Evolutionary conservation across 139 green algal genomes (phyloP).

Genomic region (Chlorella sp.): DNA sequence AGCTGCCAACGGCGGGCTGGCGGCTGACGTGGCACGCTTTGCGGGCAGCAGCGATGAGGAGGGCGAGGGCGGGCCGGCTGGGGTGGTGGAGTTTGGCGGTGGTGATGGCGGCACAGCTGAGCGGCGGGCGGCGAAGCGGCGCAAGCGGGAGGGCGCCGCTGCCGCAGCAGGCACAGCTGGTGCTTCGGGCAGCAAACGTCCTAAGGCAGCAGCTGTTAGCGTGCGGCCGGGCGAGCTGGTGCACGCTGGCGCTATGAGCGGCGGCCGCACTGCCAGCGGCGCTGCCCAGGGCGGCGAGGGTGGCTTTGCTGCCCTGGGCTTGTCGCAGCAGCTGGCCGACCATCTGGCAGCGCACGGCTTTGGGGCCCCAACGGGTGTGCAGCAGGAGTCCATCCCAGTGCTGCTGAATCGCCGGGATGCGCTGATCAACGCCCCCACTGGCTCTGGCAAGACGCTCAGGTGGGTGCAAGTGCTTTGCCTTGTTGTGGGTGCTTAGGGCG

Average conservation of each 20-base stretch:
- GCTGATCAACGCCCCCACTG: slow-evolving; percentile 79
- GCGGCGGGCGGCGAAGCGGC: neutral
- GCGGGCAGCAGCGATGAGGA: slow-evolving; percentile 28
- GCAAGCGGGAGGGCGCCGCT: neutral
- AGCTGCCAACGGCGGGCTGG: neutral
- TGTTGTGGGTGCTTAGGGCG: neutral
- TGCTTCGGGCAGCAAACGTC: neutral
- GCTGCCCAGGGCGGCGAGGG: neutral
- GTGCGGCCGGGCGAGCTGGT: slow-evolving; percentile 33
- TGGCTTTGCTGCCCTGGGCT: slow-evolving; percentile 36
- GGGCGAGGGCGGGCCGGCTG: neutral
- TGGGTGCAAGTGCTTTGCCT: too few species aligned
- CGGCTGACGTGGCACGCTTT: slow-evolving; percentile 7
- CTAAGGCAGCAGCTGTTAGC: neutral
- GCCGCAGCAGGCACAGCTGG: neutral
- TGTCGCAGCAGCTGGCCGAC: slow-evolving; percentile 20
- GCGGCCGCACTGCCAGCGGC: neutral
- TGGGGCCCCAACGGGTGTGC: slow-evolving; percentile 68
- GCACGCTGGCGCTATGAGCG: slow-evolving; percentile 2
- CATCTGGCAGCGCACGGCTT: slow-evolving; percentile 60
- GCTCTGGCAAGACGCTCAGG: slow-evolving; percentile 92
- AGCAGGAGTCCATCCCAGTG: slow-evolving; percentile 64
- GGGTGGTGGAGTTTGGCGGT: slow-evolving; percentile 7
- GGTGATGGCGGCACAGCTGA: neutral
- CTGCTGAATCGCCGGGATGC: slow-evolving; percentile 73